Evolutionary conservation across 208 protist genomes (phyloP), one percentile per base, ranked within the genome.

Genomic region (Plasmodiophora brassicae): DNA sequence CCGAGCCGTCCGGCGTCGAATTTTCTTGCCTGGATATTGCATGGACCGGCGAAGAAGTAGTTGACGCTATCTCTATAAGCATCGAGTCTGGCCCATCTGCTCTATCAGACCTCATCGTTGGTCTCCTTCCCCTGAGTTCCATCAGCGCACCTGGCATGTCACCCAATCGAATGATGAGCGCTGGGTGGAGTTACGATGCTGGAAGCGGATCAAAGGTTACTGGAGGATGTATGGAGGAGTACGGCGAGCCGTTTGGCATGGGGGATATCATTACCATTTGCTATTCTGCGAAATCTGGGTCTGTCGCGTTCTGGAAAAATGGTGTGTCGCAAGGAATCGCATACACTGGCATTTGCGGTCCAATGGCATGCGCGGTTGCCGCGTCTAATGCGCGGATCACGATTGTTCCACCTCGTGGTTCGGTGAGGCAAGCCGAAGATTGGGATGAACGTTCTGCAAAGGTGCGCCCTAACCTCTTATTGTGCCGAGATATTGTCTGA

Each of bases 191-290:
- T n/a, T 78, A 78, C 65, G 65, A 78, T 38, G 65, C 14, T 38
- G 65, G 10, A 5, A 78, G 32, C 20, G 65, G 65, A 32, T 44
- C 32, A 5, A 5, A 36, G 5, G 20, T 32, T 8, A 32, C 10
- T 32, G 65, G n/a, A 38, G 5, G 5, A 44, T 5, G 5, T 5
- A 38, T 78, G 5, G 14, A 14, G 14, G 5, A 8, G 5, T 36
- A 5, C n/a, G 65, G 65, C 5, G 65, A 78, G n/a, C 65, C 65
- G 10, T 78, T 36, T 32, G 65, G 65, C 41, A 14, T 5, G 32
- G 65, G 65, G 32, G 65, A 78, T 32, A 38, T 78, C 5, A 78
- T 78, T 78, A 78, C 65, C 65, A 38, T 78, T 78, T 38, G 41
- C 10, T n/a, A n/a, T n/a, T n/a, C n/a, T n/a, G 41, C 14, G n/a